These are phyloP conservation scores for Emydomyces testavorans DNA, from an alignment of 2,329 filamentous ascomycete genomes.

Conservation along the genomic window DNA sequence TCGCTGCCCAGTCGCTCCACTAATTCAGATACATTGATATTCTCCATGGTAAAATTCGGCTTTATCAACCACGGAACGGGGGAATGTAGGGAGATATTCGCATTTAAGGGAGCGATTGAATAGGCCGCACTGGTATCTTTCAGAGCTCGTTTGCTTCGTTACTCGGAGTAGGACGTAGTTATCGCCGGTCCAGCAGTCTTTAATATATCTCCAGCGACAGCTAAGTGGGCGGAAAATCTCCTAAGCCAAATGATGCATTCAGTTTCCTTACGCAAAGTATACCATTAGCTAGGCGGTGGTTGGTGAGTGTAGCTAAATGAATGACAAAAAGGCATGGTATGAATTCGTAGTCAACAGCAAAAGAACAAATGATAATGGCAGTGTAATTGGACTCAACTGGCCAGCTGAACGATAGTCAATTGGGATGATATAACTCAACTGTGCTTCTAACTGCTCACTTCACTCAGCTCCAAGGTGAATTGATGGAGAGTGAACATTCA, in stretches of 20 bases:
- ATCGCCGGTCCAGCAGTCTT: neutral
- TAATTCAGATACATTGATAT: constrained; percentile 45
- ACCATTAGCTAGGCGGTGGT: too few species aligned
- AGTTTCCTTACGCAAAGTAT: too few species aligned
- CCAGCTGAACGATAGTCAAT: too few species aligned
- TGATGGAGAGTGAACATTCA: too few species aligned
- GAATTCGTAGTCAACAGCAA: too few species aligned
- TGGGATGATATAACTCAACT: too few species aligned
- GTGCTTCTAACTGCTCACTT: too few species aligned
- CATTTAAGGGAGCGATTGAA: neutral
- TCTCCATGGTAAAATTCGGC: constrained; percentile 37
- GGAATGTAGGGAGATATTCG: neutral
- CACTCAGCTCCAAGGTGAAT: too few species aligned
- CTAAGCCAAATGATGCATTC: neutral
- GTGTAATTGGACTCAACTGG: too few species aligned
- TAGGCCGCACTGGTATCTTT: neutral
- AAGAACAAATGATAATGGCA: too few species aligned
- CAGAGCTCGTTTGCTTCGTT: neutral
- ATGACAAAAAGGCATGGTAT: too few species aligned
- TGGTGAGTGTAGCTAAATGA: too few species aligned
- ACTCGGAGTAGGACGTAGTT: neutral
- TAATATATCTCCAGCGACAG: neutral
- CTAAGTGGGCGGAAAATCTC: neutral
- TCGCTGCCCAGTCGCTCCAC: constrained; percentile 49
- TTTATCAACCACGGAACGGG: neutral